Conservation (phyloP, 75 land plant genomes). For the Picea sitchensis region DNA sequence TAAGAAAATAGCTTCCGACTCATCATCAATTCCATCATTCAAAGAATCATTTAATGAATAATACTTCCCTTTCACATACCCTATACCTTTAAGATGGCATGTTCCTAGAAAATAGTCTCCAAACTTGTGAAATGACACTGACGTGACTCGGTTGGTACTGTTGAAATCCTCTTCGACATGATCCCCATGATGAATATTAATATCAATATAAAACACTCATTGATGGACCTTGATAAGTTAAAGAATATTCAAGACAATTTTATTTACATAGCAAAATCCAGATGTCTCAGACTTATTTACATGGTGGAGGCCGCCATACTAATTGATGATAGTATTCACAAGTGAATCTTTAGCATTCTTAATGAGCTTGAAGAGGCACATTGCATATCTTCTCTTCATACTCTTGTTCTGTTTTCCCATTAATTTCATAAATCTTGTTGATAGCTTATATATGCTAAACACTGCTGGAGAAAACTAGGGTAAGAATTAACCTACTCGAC, state of each 20-base stretch:
- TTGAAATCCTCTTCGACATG: conserved; percentile 67
- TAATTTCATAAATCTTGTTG: too few species aligned
- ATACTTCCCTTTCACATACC: conserved; percentile 35
- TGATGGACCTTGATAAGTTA: conserved; percentile 42
- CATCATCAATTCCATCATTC: conserved; percentile 63
- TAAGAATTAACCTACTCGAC: too few species aligned
- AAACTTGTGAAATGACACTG: conserved; percentile 56
- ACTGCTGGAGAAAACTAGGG: too few species aligned
- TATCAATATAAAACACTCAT: conserved; percentile 54
- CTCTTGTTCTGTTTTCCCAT: too few species aligned
- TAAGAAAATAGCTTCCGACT: conserved; percentile 50
- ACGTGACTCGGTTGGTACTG: conserved; percentile 58
- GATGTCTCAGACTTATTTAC: conserved; percentile 60
- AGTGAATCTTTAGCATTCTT: too few species aligned
- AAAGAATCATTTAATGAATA: conserved; percentile 55
- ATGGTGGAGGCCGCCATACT: conserved; percentile 57
- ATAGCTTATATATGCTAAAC: too few species aligned
- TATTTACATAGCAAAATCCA: conserved; percentile 54
- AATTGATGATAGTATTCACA: conserved; percentile 42
- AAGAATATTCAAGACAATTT: conserved; percentile 48
- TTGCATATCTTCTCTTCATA: too few species aligned
- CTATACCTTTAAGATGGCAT: conserved; percentile 46
- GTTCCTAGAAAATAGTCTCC: conserved; percentile 61
- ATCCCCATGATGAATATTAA: conserved; percentile 68
- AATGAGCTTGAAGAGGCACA: too few species aligned